Evolutionary conservation across 352 stramenopile genomes (phyloP).

Genomic region (Saprolegnia parasitica): DNA sequence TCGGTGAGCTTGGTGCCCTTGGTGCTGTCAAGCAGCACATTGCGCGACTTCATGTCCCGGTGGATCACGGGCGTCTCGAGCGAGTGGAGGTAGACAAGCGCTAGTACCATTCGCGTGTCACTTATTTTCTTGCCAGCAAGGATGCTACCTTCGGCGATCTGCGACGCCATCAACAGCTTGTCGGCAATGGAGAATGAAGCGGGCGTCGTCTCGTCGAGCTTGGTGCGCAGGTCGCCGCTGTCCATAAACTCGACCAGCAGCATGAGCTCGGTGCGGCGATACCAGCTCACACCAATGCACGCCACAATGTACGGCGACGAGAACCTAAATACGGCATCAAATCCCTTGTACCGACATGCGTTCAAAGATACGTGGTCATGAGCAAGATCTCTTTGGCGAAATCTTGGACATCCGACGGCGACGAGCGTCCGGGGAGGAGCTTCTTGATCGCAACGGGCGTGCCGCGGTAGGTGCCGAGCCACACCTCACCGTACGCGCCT

Average conservation of each 20-base stretch:
- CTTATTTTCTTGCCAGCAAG: neutral
- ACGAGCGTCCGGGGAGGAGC: conserved; percentile 34
- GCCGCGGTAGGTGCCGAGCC: conserved; percentile 65
- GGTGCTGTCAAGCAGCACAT: conserved; percentile 15
- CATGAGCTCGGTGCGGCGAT: conserved; percentile 40
- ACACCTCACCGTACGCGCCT: conserved; percentile 73
- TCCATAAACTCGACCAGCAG: conserved; percentile 42
- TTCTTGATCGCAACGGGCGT: conserved; percentile 73
- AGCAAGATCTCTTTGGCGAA: conserved; percentile 50
- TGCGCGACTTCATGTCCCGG: conserved; percentile 21
- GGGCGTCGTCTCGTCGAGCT: conserved; percentile 30
- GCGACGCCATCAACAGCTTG: neutral
- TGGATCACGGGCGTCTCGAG: conserved; percentile 4
- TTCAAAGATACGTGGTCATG: conserved; percentile 32
- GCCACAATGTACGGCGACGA: conserved; percentile 40
- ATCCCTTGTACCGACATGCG: neutral
- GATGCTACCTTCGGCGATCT: neutral
- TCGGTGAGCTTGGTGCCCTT: conserved; percentile 22
- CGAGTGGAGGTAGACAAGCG: conserved; percentile 14
- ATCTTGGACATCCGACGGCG: conserved; percentile 32
- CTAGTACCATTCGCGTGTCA: neutral
- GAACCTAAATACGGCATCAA: conserved; percentile 20
- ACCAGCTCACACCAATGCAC: conserved; percentile 48
- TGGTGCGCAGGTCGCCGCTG: conserved; percentile 36
- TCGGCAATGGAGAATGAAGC: neutral